These are phyloP conservation scores for Rhodotorula mucilaginosa DNA, from an alignment of 1,284 basidiomycete species.

Conservation along the genomic window DNA sequence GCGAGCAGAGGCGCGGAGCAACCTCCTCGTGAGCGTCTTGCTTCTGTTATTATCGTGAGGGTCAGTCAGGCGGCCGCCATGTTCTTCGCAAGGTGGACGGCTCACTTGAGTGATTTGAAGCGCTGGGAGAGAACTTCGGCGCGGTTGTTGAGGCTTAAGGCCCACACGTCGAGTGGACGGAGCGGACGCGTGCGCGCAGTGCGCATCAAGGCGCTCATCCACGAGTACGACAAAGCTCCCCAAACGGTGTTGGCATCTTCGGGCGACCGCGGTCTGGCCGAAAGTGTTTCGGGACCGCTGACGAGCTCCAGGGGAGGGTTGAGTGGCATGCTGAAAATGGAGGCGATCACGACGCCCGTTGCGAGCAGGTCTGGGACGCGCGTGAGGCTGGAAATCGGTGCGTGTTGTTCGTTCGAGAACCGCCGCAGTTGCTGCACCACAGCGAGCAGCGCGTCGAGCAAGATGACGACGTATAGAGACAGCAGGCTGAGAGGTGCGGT, in stretches of 20 bases:
- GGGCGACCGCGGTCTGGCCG: constrained; percentile 53
- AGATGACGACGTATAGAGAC: constrained; percentile 54
- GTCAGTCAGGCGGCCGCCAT: constrained; percentile 54
- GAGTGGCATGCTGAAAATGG: constrained; percentile 61
- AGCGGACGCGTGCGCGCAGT: constrained; percentile 17
- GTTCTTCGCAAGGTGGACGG: too few relatives aligned
- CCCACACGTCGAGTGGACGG: constrained; percentile 60
- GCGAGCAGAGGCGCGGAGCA: constrained; percentile 67
- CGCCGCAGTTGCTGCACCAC: constrained; percentile 57
- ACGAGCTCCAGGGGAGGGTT: constrained; percentile 57
- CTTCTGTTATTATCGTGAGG: constrained; percentile 38
- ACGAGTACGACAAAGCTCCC: constrained; percentile 74
- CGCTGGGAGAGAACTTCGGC: constrained; percentile 30
- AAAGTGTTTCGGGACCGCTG: constrained; percentile 53
- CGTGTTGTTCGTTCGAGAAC: constrained; percentile 1
- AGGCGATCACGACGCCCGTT: constrained; percentile 51
- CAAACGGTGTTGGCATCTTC: constrained; percentile 73
- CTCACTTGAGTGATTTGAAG: constrained; percentile 18
- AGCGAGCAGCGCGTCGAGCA: constrained; percentile 53
- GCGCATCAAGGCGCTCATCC: constrained; percentile 66
- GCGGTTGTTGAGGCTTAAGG: constrained; percentile 64
- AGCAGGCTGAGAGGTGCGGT: constrained; percentile 58
- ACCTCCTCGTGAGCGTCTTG: constrained; percentile 60
- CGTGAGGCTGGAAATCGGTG: constrained; percentile 40
- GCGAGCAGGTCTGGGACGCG: constrained; percentile 53